Percentiles rank a stretch among this genome's conserved stretches.
These are phyloP conservation scores for Intubia oerlemansii DNA, from an alignment of 2,329 filamentous ascomycete species.

Conservation along the genomic window DNA sequence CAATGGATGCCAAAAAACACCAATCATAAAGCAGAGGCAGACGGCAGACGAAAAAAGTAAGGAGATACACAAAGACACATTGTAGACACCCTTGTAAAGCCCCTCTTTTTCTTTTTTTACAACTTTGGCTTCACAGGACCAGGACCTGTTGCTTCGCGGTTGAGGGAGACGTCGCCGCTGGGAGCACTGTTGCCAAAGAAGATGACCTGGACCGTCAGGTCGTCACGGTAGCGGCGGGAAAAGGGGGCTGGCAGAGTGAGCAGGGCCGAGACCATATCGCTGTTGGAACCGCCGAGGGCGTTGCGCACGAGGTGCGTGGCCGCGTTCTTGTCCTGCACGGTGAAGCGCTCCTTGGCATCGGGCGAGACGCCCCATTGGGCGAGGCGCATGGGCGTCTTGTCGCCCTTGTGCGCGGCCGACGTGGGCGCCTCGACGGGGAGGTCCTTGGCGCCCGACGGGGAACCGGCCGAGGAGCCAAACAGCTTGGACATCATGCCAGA, in stretches of 20 bases:
- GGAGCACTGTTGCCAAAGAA: slow-evolving; percentile 78
- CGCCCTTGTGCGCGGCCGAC: slow-evolving; percentile 34
- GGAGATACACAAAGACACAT: too few relatives aligned
- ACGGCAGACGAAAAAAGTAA: too few relatives aligned
- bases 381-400: slow-evolving; percentile 71
- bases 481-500: slow-evolving; percentile 13
- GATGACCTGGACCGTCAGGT: slow-evolving; percentile 92
- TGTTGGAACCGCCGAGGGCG: slow-evolving; percentile 78
- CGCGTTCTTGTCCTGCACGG: slow-evolving; percentile 86
- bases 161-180: slow-evolving; percentile 56
- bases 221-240: slow-evolving; percentile 79
- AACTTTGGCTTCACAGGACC: too few relatives aligned
- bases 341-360: slow-evolving; percentile 59
- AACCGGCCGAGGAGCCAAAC: slow-evolving; percentile 17
- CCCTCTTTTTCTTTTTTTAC: too few relatives aligned
- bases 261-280: slow-evolving; percentile 81
- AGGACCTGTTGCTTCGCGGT: slow-evolving; percentile 81
- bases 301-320: slow-evolving; percentile 92
- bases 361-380: slow-evolving; percentile 75
- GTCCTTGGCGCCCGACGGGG: background rate
- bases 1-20: too few relatives aligned
- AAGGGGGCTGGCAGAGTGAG: slow-evolving; percentile 83
- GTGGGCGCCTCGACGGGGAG: slow-evolving; percentile 53
- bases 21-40: too few relatives aligned
- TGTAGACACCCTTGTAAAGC: too few relatives aligned